Percentiles rank a stretch among this genome's conserved stretches.
Evolutionary conservation across 2,329 filamentous ascomycete species (phyloP).

Genomic region (Fusarium hainanense): DNA sequence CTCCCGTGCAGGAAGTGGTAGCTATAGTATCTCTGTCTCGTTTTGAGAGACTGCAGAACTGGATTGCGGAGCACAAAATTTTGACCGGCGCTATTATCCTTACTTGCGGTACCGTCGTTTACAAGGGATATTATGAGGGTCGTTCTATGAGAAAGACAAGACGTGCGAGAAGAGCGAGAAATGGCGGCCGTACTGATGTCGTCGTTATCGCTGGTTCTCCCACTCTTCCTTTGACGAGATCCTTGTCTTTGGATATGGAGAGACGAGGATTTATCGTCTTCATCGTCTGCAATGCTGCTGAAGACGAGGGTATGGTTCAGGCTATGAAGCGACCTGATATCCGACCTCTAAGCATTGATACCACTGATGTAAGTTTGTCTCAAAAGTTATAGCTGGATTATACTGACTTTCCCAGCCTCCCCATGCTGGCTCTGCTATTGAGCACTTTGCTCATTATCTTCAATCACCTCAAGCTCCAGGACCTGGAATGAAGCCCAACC

Average conservation of each 20-base stretch:
- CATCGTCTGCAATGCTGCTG: constrained; percentile 83
- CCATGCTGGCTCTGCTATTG: constrained; percentile 74
- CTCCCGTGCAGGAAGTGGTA: constrained; percentile 55
- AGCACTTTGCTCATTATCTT: constrained; percentile 77
- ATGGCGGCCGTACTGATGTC: constrained; percentile 89
- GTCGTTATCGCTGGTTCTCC: constrained; percentile 89
- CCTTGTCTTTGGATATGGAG: constrained; percentile 87
- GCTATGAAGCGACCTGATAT: constrained; percentile 84
- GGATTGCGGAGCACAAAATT: constrained; percentile 78
- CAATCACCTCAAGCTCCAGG: constrained; percentile 80
- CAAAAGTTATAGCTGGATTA: not conserved
- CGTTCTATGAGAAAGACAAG: constrained; percentile 74
- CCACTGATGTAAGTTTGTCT: constrained; percentile 73
- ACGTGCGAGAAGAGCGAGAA: constrained; percentile 80
- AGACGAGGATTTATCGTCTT: constrained; percentile 93
- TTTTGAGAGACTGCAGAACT: constrained; percentile 71
- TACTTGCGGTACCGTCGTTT: constrained; percentile 73
- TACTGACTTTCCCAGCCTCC: constrained; percentile 65
- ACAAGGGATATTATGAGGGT: constrained; percentile 61
- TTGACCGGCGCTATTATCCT: constrained; percentile 77
- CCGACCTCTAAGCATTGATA: constrained; percentile 82
- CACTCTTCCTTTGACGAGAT: constrained; percentile 83
- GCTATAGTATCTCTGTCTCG: constrained; percentile 50
- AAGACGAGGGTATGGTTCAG: constrained; percentile 85
- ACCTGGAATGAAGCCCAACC: constrained; percentile 78